Conservation (phyloP, 208 protist genomes). For the Porcisia hertigi region DNA sequence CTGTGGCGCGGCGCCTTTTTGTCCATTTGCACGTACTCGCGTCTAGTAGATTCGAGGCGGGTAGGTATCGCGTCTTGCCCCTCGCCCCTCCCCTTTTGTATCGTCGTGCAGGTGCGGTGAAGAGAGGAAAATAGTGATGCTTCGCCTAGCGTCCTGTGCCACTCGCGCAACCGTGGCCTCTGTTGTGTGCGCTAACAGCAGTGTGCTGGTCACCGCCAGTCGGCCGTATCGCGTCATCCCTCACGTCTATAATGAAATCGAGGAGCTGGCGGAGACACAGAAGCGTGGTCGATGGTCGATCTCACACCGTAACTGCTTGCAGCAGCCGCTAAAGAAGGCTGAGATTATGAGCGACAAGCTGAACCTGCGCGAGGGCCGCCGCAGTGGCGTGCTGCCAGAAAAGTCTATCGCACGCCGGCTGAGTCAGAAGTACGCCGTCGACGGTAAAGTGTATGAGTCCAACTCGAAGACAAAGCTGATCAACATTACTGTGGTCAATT, state of each 20-base stretch:
- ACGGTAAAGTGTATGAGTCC: conserved; percentile 78
- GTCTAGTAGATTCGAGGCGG: neutral
- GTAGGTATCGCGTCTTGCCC: neutral
- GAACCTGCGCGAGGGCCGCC: conserved; percentile 83
- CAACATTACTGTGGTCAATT: conserved; percentile 85
- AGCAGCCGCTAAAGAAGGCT: conserved; percentile 83
- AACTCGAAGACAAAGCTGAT: conserved; percentile 81
- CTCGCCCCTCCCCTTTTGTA: neutral
- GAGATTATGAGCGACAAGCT: conserved; percentile 90
- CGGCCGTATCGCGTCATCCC: conserved; percentile 84
- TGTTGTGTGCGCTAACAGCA: neutral
- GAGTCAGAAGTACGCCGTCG: conserved; percentile 83
- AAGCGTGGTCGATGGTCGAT: conserved; percentile 77
- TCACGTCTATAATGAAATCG: conserved; percentile 85
- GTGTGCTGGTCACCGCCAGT: conserved; percentile 1
- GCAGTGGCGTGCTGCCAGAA: conserved; percentile 76
- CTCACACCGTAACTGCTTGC: conserved; percentile 81
- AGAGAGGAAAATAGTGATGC: conserved; percentile 16
- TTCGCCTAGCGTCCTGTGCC: conserved; percentile 19
- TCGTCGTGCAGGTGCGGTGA: neutral
- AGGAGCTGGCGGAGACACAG: conserved; percentile 88
- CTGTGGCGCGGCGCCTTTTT: no score
- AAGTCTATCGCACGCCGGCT: conserved; percentile 83
- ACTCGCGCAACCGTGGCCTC: neutral
- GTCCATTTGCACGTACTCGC: no score